Percentiles rank a stretch among this genome's conserved stretches.
Evolutionary conservation across 495 filamentous ascomycete species (phyloP).

Genomic region (Coniosporium apollinis): DNA sequence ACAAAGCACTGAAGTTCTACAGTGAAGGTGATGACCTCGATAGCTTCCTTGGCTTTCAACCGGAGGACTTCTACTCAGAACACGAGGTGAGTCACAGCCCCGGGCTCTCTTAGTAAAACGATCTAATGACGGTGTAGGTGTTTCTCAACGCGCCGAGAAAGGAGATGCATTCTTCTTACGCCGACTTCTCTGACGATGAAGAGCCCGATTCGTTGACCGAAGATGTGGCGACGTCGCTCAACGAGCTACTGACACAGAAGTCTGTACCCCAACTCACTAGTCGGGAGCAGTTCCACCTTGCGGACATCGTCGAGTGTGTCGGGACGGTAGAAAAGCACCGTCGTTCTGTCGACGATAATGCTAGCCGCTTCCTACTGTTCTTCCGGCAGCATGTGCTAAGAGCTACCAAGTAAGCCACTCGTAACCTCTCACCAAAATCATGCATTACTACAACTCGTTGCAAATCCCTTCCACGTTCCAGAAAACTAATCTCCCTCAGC

Average conservation of each 20-base stretch:
- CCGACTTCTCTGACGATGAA: conserved; percentile 30
- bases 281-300: conserved; percentile 76
- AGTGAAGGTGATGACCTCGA: conserved; percentile 71
- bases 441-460: conserved; percentile 21
- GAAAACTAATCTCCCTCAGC: background rate
- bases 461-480: conserved; percentile 31
- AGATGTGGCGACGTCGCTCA: conserved; percentile 50
- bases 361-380: conserved; percentile 76
- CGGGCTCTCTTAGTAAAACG: no score
- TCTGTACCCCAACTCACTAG: conserved; percentile 71
- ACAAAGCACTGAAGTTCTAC: conserved; percentile 65
- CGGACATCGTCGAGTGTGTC: conserved; percentile 75
- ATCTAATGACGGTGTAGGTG: no score
- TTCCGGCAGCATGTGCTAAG: conserved; percentile 71
- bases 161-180: conserved; percentile 36
- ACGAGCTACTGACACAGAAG: conserved; percentile 57
- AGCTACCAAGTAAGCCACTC: no score
- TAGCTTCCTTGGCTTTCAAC: conserved; percentile 53
- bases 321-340: conserved; percentile 78
- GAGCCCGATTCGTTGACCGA: conserved; percentile 49
- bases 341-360: conserved; percentile 84
- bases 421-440: no score
- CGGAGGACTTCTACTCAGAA: conserved; percentile 49
- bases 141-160: conserved; percentile 27
- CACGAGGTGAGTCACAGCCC: background rate